Evolutionary conservation across 2,329 filamentous ascomycete genomes (phyloP).

Genomic region (Nemania sp.): DNA sequence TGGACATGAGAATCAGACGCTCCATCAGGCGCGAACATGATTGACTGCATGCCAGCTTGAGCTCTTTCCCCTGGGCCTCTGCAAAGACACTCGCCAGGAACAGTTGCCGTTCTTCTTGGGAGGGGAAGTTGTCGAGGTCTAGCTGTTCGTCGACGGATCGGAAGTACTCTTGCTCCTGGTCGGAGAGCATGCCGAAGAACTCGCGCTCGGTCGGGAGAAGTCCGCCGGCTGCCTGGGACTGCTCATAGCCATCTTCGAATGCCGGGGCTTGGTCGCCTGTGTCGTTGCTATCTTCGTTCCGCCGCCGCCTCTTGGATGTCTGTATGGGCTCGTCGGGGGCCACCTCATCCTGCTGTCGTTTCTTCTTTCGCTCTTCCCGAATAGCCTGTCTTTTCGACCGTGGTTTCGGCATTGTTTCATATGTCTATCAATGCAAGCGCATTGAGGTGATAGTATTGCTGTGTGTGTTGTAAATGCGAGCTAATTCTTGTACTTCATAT

Average conservation of each 20-base stretch:
- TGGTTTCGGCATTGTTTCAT: conserved; percentile 50
- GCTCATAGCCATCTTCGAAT: conserved; percentile 43
- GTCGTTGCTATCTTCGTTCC: conserved; percentile 41
- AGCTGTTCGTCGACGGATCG: conserved; percentile 89
- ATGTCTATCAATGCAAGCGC: neutral
- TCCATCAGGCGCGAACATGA: conserved; percentile 95
- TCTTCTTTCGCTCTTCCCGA: conserved; percentile 52
- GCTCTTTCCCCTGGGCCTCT: conserved; percentile 90
- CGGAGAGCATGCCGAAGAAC: conserved; percentile 93
- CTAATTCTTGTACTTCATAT: neutral
- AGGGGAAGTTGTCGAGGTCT: conserved; percentile 87
- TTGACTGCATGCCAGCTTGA: conserved; percentile 96
- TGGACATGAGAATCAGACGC: conserved; percentile 85
- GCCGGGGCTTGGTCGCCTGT: conserved; percentile 35
- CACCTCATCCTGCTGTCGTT: conserved; percentile 46
- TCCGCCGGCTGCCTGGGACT: conserved; percentile 26
- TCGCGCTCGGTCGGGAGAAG: conserved; percentile 66
- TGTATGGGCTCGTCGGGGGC: conserved; percentile 29
- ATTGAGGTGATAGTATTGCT: neutral
- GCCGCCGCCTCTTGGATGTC: conserved; percentile 46
- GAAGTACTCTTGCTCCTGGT: conserved; percentile 97
- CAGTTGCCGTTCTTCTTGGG: conserved; percentile 75
- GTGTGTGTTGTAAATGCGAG: neutral
- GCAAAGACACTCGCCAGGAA: conserved; percentile 86
- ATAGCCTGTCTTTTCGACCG: conserved; percentile 52